A percentile compares a stretch with the other conserved stretches of the same genome.
phyloP scores from a whole-genome alignment of 116 monocot species.

The Trichopus zeylanicus region DNA sequence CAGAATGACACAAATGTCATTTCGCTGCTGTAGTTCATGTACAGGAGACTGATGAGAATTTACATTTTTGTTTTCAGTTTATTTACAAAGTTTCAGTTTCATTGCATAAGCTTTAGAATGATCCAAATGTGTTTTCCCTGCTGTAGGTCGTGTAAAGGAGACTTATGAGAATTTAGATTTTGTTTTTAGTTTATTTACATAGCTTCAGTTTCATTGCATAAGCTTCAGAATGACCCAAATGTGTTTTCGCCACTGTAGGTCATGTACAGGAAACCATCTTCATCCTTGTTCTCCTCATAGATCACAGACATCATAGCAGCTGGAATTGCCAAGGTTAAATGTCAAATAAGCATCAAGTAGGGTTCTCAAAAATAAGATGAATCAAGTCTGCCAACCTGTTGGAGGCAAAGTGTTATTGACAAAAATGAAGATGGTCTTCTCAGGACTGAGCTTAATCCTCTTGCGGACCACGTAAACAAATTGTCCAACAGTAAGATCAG shows the following conservation, averaged over 20 bases:
- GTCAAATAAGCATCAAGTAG: background rate
- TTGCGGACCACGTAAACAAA: slow-evolving; percentile 94
- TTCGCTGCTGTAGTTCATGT: too few species aligned
- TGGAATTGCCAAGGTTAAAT: slow-evolving; percentile 11
- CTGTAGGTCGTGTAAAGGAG: background rate
- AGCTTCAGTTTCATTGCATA: background rate
- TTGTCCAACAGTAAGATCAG: slow-evolving; percentile 80
- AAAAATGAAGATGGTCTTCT: slow-evolving; percentile 90
- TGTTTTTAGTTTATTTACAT: slow-evolving; percentile 14
- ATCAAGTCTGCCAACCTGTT: slow-evolving; percentile 28
- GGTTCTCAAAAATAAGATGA: background rate
- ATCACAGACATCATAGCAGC: slow-evolving; percentile 71
- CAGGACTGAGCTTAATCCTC: slow-evolving; percentile 72
- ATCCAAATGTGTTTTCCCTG: too few species aligned
- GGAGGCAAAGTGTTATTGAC: slow-evolving; percentile 78
- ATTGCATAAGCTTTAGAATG: too few species aligned
- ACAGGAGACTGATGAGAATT: background rate
- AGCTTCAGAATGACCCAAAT: slow-evolving; percentile 40
- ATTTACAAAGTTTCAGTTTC: too few species aligned
- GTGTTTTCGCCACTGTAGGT: slow-evolving; percentile 93
- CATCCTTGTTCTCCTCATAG: slow-evolving; percentile 76
- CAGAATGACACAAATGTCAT: background rate
- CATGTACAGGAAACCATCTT: slow-evolving; percentile 85
- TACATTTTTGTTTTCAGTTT: background rate
- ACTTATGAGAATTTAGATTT: background rate